phyloP scores from a whole-genome alignment of 495 filamentous ascomycete genomes.

The Penicillium riverlandense region DNA sequence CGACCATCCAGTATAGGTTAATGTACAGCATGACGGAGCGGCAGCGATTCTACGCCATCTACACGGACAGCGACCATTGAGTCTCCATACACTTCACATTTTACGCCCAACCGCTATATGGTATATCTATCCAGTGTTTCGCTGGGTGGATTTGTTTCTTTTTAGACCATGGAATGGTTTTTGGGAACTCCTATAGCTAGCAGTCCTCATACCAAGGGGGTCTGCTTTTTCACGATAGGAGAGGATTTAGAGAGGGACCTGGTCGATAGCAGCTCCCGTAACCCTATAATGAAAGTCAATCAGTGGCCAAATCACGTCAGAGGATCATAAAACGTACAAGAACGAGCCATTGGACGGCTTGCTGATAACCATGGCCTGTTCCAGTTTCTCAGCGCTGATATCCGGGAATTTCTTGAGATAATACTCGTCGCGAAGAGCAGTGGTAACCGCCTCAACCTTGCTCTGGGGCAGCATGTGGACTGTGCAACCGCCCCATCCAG shows the following conservation, averaged over 20 bases:
- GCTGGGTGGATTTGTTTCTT: too few species aligned
- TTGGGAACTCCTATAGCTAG: too few species aligned
- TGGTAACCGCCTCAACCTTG: conserved; percentile 74
- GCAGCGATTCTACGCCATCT: too few species aligned
- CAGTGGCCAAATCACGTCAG: background rate
- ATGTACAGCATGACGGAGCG: too few species aligned
- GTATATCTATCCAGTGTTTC: too few species aligned
- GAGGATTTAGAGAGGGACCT: conserved; percentile 22
- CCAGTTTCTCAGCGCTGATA: conserved; percentile 64
- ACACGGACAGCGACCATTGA: too few species aligned
- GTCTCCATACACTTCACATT: too few species aligned
- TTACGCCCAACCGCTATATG: too few species aligned
- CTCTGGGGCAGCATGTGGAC: conserved; percentile 87
- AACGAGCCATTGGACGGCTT: conserved; percentile 57
- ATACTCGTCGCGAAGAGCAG: conserved; percentile 72
- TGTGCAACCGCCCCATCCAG: conserved; percentile 94
- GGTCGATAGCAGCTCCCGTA: conserved; percentile 34
- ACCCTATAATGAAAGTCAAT: conserved; percentile 22
- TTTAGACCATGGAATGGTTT: too few species aligned
- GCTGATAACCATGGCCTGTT: conserved; percentile 80
- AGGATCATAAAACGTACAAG: conserved; percentile 24
- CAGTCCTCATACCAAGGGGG: background rate
- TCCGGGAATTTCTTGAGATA: conserved; percentile 66
- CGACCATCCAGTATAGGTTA: too few species aligned
- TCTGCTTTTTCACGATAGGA: background rate